Evolutionary conservation across 106 monocot genomes (phyloP), one percentile per base, ranked within the genome.

Genomic region (Amphibolis antarctica): DNA sequence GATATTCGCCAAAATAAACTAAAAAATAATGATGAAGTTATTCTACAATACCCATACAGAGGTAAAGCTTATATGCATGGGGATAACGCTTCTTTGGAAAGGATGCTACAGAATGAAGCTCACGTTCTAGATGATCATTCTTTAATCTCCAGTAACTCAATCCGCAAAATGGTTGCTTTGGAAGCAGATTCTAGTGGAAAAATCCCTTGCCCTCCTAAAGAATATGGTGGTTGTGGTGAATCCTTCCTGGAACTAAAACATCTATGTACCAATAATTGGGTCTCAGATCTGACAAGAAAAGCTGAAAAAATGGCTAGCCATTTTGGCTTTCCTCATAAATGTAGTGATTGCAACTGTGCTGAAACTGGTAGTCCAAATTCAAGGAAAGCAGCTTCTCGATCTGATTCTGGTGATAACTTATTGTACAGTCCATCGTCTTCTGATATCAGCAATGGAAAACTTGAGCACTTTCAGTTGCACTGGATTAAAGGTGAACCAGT

Each of bases 401-500:
- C 53, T 44, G 70, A 44, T 71, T 79, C 86, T 50, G 18, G 19
- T 13, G 82, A 83, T 55, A 90, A 90, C 42, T 74, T 75, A 46
- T 68, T 90, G 60, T 89, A 82, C 42, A 82, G 85, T 57, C 89
- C 85, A 42, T 48, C 27, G 64, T 69, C 67, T 42, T 44, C n/a
- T 66, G 69, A 71, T 20, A 53, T 70, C 54, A 19, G 80, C 19
- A 15, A 45, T 23, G 71, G 69, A n/a, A 75, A 76, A 1, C 11
- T 80, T 14, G 63, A 55, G 42, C 89, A 85, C 60, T 90, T 90
- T 36, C 85, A 80, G 28, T 74, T 44, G 51, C 83, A 90, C 54
- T 90, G 85, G 89, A 46, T 67, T 1, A 75, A 65, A 15, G 82
- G 89, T 12, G 85, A 89, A 29, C 89, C 85, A 1, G 79, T 89